These are phyloP conservation scores for Tephrocybe rancida DNA, from an alignment of 768 basidiomycete species.

Conservation along the genomic window DNA sequence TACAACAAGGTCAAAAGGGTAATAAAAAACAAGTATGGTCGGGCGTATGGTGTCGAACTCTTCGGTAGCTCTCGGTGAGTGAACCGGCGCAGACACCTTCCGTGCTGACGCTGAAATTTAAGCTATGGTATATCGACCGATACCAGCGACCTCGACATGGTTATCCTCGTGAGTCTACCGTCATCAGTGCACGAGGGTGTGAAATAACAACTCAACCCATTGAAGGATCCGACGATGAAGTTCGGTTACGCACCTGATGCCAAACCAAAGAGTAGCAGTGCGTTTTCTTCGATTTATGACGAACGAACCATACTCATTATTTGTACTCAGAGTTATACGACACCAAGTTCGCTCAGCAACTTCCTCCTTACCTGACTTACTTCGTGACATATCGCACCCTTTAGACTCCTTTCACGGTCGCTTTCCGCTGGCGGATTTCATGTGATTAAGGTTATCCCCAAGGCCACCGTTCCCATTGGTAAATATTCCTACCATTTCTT, in stretches of 20 bases:
- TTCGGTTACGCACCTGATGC: constrained; percentile 18
- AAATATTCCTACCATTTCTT: neutral
- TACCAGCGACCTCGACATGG: constrained; percentile 53
- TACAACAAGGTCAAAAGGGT: constrained; percentile 19
- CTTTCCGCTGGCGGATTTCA: constrained; percentile 37
- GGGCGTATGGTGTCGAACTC: constrained; percentile 31
- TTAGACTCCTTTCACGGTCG: constrained; percentile 30
- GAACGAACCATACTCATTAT: neutral
- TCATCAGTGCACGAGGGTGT: neutral
- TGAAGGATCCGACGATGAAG: constrained; percentile 26
- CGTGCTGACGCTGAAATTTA: neutral
- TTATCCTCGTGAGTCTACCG: constrained; percentile 45
- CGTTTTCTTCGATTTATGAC: neutral
- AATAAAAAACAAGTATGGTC: constrained; percentile 32
- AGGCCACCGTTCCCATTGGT: constrained; percentile 48
- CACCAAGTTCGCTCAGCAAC: constrained; percentile 6
- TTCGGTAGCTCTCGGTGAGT: constrained; percentile 51
- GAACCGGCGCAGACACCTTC: neutral
- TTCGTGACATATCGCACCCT: neutral
- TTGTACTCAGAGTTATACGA: constrained; percentile 29
- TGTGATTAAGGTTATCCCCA: constrained; percentile 27
- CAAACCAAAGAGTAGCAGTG: neutral
- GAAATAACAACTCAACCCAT: neutral
- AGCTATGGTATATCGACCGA: constrained; percentile 44
- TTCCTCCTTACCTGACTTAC: neutral